phyloP scores from a whole-genome alignment of 108 stramenopile species.

The Nitzschia palea region DNA sequence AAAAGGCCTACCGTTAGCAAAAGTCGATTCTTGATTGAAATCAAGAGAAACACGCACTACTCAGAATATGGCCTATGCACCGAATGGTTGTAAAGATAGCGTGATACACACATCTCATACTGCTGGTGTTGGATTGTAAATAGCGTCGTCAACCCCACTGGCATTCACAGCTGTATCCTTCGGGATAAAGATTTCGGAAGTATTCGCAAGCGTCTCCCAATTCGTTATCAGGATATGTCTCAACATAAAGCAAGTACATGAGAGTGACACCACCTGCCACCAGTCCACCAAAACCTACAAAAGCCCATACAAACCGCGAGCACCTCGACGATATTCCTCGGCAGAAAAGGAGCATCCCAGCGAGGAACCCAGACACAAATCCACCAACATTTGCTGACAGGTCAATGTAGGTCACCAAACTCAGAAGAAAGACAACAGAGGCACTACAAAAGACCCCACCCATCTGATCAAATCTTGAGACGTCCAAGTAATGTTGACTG shows the following conservation, averaged over 20 bases:
- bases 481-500: constrained; percentile 7
- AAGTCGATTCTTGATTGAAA: too few species aligned
- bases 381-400: constrained; percentile 62
- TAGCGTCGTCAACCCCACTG: constrained; percentile 28
- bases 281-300: constrained; percentile 49
- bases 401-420: constrained; percentile 49
- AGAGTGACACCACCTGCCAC: constrained; percentile 17
- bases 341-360: constrained; percentile 43
- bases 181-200: constrained; percentile 67
- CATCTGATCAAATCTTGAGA: constrained; percentile 37
- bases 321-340: constrained; percentile 28
- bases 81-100: too few species aligned
- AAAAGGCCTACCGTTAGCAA: too few species aligned
- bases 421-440: constrained; percentile 31
- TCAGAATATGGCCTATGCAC: too few species aligned
- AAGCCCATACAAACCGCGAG: constrained; percentile 40
- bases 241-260: constrained; percentile 35
- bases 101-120: not conserved
- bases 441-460: constrained; percentile 36
- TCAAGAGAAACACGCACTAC: too few species aligned
- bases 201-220: constrained; percentile 79
- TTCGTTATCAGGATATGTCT: constrained; percentile 59
- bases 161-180: constrained; percentile 77
- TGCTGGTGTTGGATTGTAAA: not conserved
- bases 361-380: constrained; percentile 42